These are phyloP conservation scores for Eimeria maxima DNA, from an alignment of 169 alveolate genomes.

Conservation along the genomic window DNA sequence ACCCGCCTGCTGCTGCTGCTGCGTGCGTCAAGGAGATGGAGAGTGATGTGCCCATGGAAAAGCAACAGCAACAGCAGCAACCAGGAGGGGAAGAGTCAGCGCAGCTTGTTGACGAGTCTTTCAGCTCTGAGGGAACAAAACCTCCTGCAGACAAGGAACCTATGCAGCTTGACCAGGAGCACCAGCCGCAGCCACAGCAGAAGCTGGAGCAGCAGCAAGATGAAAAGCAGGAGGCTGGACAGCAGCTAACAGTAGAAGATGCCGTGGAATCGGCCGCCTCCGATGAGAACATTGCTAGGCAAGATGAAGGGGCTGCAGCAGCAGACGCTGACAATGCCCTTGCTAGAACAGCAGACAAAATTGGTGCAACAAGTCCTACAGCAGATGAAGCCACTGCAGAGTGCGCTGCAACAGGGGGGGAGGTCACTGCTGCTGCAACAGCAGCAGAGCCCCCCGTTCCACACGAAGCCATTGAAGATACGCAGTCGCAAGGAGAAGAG, in stretches of 20 bases:
- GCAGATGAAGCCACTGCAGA: too few relatives aligned
- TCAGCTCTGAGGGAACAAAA: neutral
- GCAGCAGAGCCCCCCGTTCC: neutral
- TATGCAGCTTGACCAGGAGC: neutral
- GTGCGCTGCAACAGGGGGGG: neutral
- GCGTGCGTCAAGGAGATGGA: neutral
- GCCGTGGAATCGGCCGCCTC: neutral
- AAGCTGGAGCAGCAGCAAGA: neutral
- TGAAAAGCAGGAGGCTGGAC: neutral
- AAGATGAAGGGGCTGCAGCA: neutral
- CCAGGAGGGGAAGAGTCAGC: neutral
- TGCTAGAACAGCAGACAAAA: neutral
- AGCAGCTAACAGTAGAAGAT: neutral
- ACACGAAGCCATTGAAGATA: neutral
- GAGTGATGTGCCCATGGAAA: neutral
- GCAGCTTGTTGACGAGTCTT: neutral
- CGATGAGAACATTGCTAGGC: neutral
- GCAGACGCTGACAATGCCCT: neutral
- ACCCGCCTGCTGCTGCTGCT: neutral
- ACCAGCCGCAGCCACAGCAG: neutral
- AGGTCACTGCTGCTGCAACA: neutral
- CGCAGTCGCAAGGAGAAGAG: neutral
- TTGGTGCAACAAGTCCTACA: too few relatives aligned
- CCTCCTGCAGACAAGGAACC: neutral
- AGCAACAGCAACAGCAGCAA: conserved; percentile 40